Evolutionary conservation across 2,329 filamentous ascomycete species (phyloP), one percentile per base, ranked within the genome.

Genomic region (Teratosphaeria pseudoeucalypti): DNA sequence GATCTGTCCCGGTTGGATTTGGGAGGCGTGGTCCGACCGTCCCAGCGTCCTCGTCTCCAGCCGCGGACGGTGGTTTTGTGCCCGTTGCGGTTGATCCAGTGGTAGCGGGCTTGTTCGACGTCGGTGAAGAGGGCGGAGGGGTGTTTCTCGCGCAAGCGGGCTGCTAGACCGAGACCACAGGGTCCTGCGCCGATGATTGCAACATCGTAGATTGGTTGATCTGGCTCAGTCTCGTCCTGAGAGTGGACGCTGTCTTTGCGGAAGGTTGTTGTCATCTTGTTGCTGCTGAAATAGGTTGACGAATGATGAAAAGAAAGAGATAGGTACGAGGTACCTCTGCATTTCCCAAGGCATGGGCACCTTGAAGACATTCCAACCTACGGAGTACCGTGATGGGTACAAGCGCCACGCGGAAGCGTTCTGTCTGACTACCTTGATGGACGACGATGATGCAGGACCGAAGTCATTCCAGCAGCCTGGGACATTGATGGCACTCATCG

Each of bases 81-180:
- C 32, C 79, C 79, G 32, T 81, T 80, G 68, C 89, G 82, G 60
- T 80, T 80, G 59, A 90, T 85, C 86, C 88, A 91, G 71, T 89
- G 84, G 70, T 89, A 92, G n/a, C 89, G 81, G 52, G 86, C 84
- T 67, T 92, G 88, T 68, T 92, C 89, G 65, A 89, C 87, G 68
- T 92, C 88, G 0, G 89, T 92, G 73, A 92, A 92, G 57, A 91
- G 83, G 1, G 89, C 88, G 0, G 86, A 89, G 0, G 89, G 89
- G 0, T 87, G 88, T 58, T 81, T 79, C 72, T 92, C 89, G 52
- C 82, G 81, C 1, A 92, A 79, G 3, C 89, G 82, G 1, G 88
- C 84, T 9, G 89, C 87, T 6, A 88, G 82, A 5, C 87, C 87
- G 3, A 92, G 83, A 4, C 88, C 88, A 64, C 85, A 88, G 3